These are phyloP conservation scores for Sporothrix brasiliensis DNA, from an alignment of 2,329 filamentous ascomycete species.

Conservation along the genomic window DNA sequence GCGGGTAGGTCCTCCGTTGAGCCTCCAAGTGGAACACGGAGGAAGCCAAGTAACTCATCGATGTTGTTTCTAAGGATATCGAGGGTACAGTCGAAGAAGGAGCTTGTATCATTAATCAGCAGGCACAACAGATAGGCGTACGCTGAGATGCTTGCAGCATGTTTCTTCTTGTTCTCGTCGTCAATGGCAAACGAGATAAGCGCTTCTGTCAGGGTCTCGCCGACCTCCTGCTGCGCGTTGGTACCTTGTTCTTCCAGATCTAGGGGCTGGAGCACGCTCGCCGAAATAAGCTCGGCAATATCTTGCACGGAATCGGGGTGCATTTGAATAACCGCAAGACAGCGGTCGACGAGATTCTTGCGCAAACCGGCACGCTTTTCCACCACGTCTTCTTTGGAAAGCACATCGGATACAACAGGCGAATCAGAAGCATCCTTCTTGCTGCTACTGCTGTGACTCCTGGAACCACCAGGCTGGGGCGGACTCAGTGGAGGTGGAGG, in stretches of 20 bases:
- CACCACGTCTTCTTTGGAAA: slow-evolving; percentile 75
- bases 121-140: slow-evolving; percentile 91
- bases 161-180: slow-evolving; percentile 66
- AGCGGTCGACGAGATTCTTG: slow-evolving; percentile 80
- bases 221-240: slow-evolving; percentile 67
- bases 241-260: slow-evolving; percentile 53
- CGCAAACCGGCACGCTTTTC: slow-evolving; percentile 72
- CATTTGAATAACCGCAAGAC: slow-evolving; percentile 83
- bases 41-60: slow-evolving; percentile 72
- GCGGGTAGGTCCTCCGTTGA: slow-evolving; percentile 78
- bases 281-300: slow-evolving; percentile 80
- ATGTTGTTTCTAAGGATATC: slow-evolving; percentile 77
- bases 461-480: neutral
- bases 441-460: neutral
- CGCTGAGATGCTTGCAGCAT: slow-evolving; percentile 69
- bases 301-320: slow-evolving; percentile 90
- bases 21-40: slow-evolving; percentile 69
- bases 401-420: slow-evolving; percentile 39
- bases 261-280: slow-evolving; percentile 61
- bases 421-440: slow-evolving; percentile 33
- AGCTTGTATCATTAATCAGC: slow-evolving; percentile 74
- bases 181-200: slow-evolving; percentile 69
- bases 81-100: slow-evolving; percentile 77
- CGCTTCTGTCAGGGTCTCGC: slow-evolving; percentile 79
- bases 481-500: neutral